These are phyloP conservation scores for Litsea cubeba DNA, from an alignment of 164 flowering plant genomes.

Conservation along the genomic window DNA sequence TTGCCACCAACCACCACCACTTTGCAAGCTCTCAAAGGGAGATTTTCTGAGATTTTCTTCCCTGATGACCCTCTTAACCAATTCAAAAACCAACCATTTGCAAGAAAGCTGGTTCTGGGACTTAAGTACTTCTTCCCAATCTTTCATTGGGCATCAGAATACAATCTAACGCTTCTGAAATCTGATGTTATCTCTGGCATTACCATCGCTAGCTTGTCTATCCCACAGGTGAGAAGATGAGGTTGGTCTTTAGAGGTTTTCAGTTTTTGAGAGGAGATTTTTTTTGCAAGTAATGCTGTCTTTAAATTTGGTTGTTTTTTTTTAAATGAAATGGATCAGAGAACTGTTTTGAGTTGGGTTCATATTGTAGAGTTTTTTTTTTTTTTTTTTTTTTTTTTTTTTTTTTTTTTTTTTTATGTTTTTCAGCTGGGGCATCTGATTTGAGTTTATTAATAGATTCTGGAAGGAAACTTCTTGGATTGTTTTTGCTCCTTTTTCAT, in stretches of 20 bases:
- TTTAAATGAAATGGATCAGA: background rate
- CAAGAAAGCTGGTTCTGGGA: constrained; percentile 42
- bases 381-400: background rate
- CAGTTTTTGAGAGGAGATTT: background rate
- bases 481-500: background rate
- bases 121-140: constrained; percentile 79
- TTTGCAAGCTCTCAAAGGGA: constrained; percentile 46
- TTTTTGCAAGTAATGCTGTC: background rate
- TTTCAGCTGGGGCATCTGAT: background rate
- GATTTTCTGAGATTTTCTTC: constrained; percentile 75
- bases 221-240: constrained; percentile 41
- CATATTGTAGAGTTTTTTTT: background rate
- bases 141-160: constrained; percentile 49
- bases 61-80: constrained; percentile 79
- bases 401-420: background rate
- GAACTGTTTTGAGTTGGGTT: background rate
- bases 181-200: constrained; percentile 59
- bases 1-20: constrained; percentile 56
- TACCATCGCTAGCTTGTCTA: constrained; percentile 68
- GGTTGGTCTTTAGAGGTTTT: background rate
- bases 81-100: constrained; percentile 56
- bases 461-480: background rate
- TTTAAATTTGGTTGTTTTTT: background rate
- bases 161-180: constrained; percentile 30
- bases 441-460: background rate